Evolutionary conservation across 768 basidiomycete genomes (phyloP).

Genomic region (Sporobolomyces pararoseus): DNA sequence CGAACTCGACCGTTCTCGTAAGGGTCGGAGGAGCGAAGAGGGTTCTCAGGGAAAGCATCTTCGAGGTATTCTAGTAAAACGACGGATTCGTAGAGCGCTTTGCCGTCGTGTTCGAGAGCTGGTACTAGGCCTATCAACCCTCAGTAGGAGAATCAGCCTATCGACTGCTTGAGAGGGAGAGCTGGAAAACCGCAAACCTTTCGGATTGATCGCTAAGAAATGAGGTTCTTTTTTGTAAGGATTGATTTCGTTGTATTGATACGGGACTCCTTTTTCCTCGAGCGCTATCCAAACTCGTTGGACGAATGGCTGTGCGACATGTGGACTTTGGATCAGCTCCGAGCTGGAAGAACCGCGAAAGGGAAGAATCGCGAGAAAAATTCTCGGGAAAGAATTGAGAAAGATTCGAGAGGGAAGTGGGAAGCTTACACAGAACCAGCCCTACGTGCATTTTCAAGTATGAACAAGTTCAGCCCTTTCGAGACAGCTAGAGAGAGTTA

Average conservation of each 20-base stretch:
- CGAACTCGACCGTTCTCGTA: constrained; percentile 23
- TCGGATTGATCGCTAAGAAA: constrained; percentile 74
- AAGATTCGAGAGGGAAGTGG: neutral
- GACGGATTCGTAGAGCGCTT: constrained; percentile 68
- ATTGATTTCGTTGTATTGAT: constrained; percentile 71
- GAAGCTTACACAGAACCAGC: neutral
- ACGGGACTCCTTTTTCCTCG: constrained; percentile 66
- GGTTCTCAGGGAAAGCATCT: constrained; percentile 10
- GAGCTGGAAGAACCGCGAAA: neutral
- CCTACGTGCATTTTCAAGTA: neutral
- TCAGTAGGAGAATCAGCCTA: neutral
- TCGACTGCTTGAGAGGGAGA: neutral
- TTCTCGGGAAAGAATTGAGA: no score
- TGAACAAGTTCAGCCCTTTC: no score
- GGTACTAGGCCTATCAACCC: constrained; percentile 62
- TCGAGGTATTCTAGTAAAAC: constrained; percentile 37
- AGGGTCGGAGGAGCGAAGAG: constrained; percentile 4
- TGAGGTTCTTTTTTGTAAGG: constrained; percentile 56
- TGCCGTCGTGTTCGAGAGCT: constrained; percentile 52
- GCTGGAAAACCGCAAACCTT: constrained; percentile 49
- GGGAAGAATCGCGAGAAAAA: neutral
- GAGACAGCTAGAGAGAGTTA: neutral
- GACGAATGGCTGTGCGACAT: constrained; percentile 72
- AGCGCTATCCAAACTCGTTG: constrained; percentile 74
- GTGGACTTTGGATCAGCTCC: neutral